Percentiles rank a stretch among this genome's conserved stretches.
Evolutionary conservation across 148 eudicot genomes (phyloP).

Genomic region (Nepenthes mirabilis): DNA sequence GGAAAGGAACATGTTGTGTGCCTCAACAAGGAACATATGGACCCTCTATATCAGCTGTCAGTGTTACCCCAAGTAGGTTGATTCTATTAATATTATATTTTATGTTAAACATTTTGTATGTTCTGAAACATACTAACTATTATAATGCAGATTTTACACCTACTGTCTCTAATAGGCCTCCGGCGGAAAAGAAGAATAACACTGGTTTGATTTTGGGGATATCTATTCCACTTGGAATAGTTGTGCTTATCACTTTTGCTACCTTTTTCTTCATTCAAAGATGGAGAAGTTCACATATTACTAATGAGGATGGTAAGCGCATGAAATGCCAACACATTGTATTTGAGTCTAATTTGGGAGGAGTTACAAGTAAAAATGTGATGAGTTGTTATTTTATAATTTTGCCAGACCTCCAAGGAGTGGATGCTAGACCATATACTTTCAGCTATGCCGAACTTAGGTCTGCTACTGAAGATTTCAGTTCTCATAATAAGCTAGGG

Average conservation of each 20-base stretch:
- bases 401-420: slow-evolving; percentile 48
- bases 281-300: slow-evolving; percentile 22
- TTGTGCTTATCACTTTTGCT: slow-evolving; percentile 31
- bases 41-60: slow-evolving; percentile 74
- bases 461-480: slow-evolving; percentile 45
- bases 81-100: neutral
- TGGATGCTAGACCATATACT: slow-evolving; percentile 49
- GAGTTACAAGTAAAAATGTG: too few relatives aligned
- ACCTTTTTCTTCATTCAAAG: slow-evolving; percentile 24
- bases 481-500: slow-evolving; percentile 24
- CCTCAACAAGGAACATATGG: slow-evolving; percentile 74
- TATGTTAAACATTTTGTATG: too few relatives aligned
- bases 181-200: slow-evolving; percentile 18
- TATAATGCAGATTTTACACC: slow-evolving; percentile 47
- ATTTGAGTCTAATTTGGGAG: too few relatives aligned
- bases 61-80: slow-evolving; percentile 50
- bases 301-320: slow-evolving; percentile 48
- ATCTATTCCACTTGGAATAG: slow-evolving; percentile 30
- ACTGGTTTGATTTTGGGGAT: slow-evolving; percentile 63
- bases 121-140: too few relatives aligned
- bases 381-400: neutral
- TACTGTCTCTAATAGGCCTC: too few relatives aligned
- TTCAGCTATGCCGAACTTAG: slow-evolving; percentile 54
- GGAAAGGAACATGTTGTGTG: slow-evolving; percentile 86
- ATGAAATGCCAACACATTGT: neutral